Conservation (phyloP, 768 basidiomycete genomes). For the Pleurotus djamor region DNA sequence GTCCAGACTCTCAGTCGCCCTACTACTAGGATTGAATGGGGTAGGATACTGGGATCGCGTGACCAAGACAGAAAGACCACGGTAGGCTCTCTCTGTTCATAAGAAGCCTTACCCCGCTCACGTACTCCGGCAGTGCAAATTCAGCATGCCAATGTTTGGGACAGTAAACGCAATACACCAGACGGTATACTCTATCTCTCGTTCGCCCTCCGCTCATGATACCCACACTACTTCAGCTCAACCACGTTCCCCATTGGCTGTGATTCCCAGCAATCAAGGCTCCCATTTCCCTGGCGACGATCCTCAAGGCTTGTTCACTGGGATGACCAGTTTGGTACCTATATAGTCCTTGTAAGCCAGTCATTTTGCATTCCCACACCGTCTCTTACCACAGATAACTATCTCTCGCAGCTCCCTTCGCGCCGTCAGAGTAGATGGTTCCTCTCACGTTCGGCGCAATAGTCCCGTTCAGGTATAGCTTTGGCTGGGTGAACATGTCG, state of each 20-base stretch:
- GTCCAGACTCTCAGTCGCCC: too few relatives aligned
- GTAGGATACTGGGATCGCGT: too few relatives aligned
- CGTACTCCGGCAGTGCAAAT: too few relatives aligned
- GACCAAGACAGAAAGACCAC: too few relatives aligned
- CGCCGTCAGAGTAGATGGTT: constrained; percentile 28
- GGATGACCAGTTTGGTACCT: constrained; percentile 61
- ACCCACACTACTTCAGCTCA: constrained; percentile 26
- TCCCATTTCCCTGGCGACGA: constrained; percentile 52
- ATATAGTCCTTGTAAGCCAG: background rate
- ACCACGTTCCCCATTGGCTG: constrained; percentile 49
- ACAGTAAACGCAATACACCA: too few relatives aligned
- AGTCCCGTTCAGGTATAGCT: constrained; percentile 46
- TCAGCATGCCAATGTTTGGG: too few relatives aligned
- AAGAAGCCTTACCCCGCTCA: too few relatives aligned
- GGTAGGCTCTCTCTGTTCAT: too few relatives aligned
- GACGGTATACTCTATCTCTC: too few relatives aligned
- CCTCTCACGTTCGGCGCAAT: constrained; percentile 45
- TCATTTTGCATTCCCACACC: constrained; percentile 21
- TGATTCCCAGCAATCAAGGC: constrained; percentile 39
- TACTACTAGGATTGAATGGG: too few relatives aligned
- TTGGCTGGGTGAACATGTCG: constrained; percentile 35
- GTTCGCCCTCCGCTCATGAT: too few relatives aligned
- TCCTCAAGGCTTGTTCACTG: constrained; percentile 54
- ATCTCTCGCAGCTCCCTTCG: constrained; percentile 43
- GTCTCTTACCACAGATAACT: constrained; percentile 57